Base-by-base conservation (phyloP, 2,329 filamentous ascomycete species). In the Penicillium vulpinum region DNA sequence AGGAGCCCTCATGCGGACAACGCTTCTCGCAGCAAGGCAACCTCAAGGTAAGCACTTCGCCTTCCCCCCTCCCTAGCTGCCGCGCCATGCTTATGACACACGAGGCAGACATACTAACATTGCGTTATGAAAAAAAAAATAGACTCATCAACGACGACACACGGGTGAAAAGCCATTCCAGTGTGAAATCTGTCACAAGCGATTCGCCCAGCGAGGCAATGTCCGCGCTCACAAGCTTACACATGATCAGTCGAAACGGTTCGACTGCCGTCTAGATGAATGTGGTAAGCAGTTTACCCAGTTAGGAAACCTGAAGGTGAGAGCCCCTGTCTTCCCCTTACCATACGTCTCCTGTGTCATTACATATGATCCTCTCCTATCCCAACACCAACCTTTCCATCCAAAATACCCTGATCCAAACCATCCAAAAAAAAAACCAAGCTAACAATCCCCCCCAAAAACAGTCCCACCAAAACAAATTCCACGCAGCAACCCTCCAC, bases 381-480 rank as follows among this genome's bases (percentile, higher is more conserved):
- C n/a, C n/a, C n/a, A n/a, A n/a, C n/a, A n/a, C n/a, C n/a, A n/a
- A n/a, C n/a, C n/a, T n/a, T n/a, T n/a, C n/a, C n/a, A n/a, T n/a
- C n/a, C n/a, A n/a, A n/a, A n/a, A 10, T 21, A 16, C 29, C n/a
- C 11, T 35, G 28, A n/a, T n/a, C n/a, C n/a, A n/a, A n/a, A n/a
- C 13, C 22, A 16, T 38, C n/a, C 11, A 26, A 28, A 8, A 28
- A 21, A 31, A 9, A 43, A 51, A 9, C 18, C 24, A 31, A 40
- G 31, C 63, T 60, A 51, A 60, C 49, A n/a, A 22, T 36, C 22
- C 21, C 6, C 3, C 18, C 15, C 29, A 29, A 54, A 47, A 61
- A 56, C 57, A 91, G 88, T 90, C 89, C 2, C 93, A 97, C 70
- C 91, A 96, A 75, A 97, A 97, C 78, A 93, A 92, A 70, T 97